A percentile compares a stretch with the other conserved stretches of the same genome.
phyloP scores from a whole-genome alignment of 257 asterid genomes.

The Petunia axillaris region DNA sequence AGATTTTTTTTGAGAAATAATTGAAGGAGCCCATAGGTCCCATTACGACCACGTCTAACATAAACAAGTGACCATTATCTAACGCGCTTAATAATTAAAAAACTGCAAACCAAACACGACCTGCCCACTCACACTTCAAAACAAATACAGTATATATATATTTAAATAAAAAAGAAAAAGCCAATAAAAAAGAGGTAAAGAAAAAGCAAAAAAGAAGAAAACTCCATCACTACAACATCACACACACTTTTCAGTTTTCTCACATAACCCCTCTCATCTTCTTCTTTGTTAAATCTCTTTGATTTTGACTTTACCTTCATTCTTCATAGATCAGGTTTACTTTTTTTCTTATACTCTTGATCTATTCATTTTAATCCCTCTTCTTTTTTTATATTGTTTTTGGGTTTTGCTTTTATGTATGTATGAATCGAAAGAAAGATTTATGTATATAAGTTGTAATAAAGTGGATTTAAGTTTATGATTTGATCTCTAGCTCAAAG shows the following conservation, averaged over 20 bases:
- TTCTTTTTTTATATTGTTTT: neutral
- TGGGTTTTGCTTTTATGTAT: slow-evolving; percentile 5
- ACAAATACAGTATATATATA: neutral
- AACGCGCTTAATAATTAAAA: slow-evolving; percentile 1
- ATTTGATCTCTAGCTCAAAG: slow-evolving; percentile 7
- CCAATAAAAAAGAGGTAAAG: neutral
- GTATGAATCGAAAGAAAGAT: neutral
- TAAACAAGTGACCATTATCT: slow-evolving; percentile 6
- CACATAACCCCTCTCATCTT: neutral
- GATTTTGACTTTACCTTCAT: slow-evolving; percentile 10
- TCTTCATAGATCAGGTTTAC: slow-evolving; percentile 10
- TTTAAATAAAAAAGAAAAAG: neutral
- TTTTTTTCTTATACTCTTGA: neutral
- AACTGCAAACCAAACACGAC: slow-evolving; percentile 21
- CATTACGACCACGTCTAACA: slow-evolving; percentile 3
- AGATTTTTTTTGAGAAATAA: neutral
- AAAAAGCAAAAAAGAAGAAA: slow-evolving; percentile 3
- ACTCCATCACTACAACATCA: neutral
- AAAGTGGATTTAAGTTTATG: neutral
- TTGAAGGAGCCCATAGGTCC: neutral
- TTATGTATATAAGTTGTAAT: neutral
- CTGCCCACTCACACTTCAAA: neutral
- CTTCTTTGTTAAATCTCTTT: neutral
- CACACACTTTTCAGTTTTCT: neutral
- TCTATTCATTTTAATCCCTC: neutral